Percentiles rank a stretch among this genome's conserved stretches.
Conservation (phyloP, 208 protist species). For the Trypanosoma lewisi region DNA sequence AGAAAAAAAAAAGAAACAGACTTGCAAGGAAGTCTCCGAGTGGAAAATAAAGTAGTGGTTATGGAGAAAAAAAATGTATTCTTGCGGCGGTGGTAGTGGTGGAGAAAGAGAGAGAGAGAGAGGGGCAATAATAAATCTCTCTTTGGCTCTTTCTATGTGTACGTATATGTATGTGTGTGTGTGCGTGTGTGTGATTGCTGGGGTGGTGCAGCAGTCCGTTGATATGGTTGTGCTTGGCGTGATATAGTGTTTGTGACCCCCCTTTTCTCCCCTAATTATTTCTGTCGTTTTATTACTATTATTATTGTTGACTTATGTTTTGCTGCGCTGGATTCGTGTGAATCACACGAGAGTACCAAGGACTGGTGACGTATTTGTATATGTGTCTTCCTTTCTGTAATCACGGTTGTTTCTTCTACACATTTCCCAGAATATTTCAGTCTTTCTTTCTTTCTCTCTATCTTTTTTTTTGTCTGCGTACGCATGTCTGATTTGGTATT, state of each 20-base stretch:
- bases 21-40: neutral
- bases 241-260: no score
- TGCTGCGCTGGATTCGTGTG: no score
- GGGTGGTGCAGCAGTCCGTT: neutral
- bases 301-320: no score
- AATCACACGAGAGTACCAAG: no score
- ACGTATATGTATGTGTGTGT: neutral
- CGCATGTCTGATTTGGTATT: no score
- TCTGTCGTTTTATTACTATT: no score
- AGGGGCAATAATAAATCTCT: neutral
- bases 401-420: neutral
- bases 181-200: neutral
- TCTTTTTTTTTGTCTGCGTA: neutral
- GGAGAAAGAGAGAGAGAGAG: no score
- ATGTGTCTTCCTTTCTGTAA: neutral
- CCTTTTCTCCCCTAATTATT: no score
- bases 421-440: no score
- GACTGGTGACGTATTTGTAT: no score
- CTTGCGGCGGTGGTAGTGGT: no score
- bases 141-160: neutral
- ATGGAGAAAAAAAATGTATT: neutral
- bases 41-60: neutral
- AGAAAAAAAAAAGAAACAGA: neutral
- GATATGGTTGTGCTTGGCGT: no score
- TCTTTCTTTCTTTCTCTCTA: constrained; percentile 9